Conservation (phyloP, 164 flowering plant species). For the Nymphaea thermarum region DNA sequence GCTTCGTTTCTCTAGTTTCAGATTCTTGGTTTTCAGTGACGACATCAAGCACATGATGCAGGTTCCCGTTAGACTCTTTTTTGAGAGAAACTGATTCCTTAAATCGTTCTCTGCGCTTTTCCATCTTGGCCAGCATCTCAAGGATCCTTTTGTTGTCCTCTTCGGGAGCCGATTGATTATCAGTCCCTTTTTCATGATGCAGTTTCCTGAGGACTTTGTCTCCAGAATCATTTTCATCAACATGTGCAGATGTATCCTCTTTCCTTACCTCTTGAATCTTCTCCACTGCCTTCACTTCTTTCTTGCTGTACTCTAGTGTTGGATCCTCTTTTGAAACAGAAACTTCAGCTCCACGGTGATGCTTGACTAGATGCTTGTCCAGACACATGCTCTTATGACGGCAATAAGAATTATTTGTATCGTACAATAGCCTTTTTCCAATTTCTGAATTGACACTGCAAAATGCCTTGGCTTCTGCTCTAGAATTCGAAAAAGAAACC, state of each 20-base stretch:
- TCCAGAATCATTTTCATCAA: neutral
- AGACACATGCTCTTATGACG: no score
- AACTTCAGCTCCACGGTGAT: neutral
- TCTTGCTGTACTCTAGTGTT: conserved; percentile 15
- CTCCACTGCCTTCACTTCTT: neutral
- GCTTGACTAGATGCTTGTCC: no score
- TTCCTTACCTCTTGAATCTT: conserved; percentile 10
- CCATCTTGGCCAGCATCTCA: conserved; percentile 54
- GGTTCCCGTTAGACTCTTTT: conserved; percentile 18
- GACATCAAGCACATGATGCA: conserved; percentile 12
- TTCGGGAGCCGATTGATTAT: conserved; percentile 6
- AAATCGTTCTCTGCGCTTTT: conserved; percentile 58
- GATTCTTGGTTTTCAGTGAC: conserved; percentile 8
- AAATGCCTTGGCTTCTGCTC: no score
- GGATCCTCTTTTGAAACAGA: conserved; percentile 22
- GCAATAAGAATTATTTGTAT: no score
- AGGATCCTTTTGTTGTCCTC: conserved; percentile 34
- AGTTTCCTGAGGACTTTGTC: conserved; percentile 10
- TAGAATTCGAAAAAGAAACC: neutral
- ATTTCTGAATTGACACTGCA: no score
- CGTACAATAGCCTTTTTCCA: no score
- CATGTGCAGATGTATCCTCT: conserved; percentile 1
- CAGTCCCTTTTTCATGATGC: no score
- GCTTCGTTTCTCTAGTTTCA: conserved; percentile 17
- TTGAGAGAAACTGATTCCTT: conserved; percentile 34